Conservation (phyloP, 73 alveolate genomes). For the Paramecium sonneborni region DNA sequence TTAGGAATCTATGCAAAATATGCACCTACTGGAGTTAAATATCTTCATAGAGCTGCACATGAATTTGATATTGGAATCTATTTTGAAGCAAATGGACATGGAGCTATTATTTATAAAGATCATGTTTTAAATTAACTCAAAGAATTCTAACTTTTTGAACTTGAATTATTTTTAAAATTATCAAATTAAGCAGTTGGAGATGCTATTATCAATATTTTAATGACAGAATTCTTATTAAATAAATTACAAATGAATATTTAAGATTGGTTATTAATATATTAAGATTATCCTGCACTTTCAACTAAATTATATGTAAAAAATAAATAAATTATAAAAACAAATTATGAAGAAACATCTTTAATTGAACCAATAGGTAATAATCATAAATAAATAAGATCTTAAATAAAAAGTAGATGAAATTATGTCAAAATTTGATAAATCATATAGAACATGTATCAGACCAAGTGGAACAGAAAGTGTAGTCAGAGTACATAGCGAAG, state of each 20-base stretch:
- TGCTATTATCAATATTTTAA: conserved; percentile 85
- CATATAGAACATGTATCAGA: conserved; percentile 84
- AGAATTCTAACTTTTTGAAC: background rate
- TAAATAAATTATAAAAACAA: conserved; percentile 74
- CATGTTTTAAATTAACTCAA: conserved; percentile 2
- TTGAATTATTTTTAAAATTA: conserved; percentile 66
- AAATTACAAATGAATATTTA: conserved; percentile 73
- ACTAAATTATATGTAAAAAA: conserved; percentile 78
- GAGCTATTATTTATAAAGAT: conserved; percentile 81
- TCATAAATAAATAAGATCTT: conserved; percentile 72
- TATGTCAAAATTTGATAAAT: conserved; percentile 56
- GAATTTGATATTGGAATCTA: conserved; percentile 91
- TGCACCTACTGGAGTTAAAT: conserved; percentile 95
- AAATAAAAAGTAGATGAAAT: conserved; percentile 78
- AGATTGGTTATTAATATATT: conserved; percentile 77
- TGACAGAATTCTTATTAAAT: conserved; percentile 80
- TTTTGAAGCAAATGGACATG: conserved; percentile 98
- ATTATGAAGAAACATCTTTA: conserved; percentile 76
- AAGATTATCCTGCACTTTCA: conserved; percentile 84
- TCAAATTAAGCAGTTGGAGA: conserved; percentile 93
- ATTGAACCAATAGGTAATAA: conserved; percentile 69
- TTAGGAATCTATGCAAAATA: conserved; percentile 71
- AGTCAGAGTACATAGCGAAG: conserved; percentile 90
- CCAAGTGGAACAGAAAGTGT: conserved; percentile 94
- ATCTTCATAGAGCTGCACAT: conserved; percentile 87